Base-by-base conservation (phyloP, 2,329 filamentous ascomycete genomes). In the Penicillium sp. region DNA sequence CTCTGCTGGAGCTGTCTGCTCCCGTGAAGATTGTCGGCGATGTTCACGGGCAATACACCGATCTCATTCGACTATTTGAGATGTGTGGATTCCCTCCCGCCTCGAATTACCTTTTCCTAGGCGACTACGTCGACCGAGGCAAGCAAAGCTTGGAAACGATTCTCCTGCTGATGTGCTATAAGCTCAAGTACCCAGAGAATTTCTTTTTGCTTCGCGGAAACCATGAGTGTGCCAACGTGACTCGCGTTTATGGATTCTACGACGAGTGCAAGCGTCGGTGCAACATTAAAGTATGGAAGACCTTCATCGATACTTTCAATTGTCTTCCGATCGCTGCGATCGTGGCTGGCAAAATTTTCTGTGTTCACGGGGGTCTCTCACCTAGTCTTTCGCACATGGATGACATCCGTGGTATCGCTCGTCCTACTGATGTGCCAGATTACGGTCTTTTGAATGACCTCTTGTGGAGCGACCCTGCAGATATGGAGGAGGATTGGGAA, bases 261-360 rank as follows among this genome's bases (percentile, higher is more conserved):
- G 92, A 97, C 64, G 92, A 97, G 69, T 97, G 92, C 80, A 97
- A 97, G 75, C 82, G 92, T 58, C 82, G 92, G 54, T 95, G 88
- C 76, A 96, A 95, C 67, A 89, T 96, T 69, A 96, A 96, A 76
- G 84, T 95, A 47, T 97, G 92, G 92, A 97, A 97, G 77, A 95
- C 89, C 0, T 97, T 97, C 66, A 86, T 95, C 44, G 92, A 97
- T 68, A 93, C 88, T 22, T 97, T 97, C 78, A 97, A 97, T 70
- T 91, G 87, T 35, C 80, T 97, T 37, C 92, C 92, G 0, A 96
- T 97, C 64, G 92, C 92, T 36, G 84, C 92, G n/a, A 96, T 95
- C 63, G 91, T 97, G 31, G 92, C 91, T 2, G 89, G 89, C 58
- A 97, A 97, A 76, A 97, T 97, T 50, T 97, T 96, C 69, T 96